Evolutionary conservation across 257 asterid species (phyloP).

Genomic region (Nicotiana attenuata): DNA sequence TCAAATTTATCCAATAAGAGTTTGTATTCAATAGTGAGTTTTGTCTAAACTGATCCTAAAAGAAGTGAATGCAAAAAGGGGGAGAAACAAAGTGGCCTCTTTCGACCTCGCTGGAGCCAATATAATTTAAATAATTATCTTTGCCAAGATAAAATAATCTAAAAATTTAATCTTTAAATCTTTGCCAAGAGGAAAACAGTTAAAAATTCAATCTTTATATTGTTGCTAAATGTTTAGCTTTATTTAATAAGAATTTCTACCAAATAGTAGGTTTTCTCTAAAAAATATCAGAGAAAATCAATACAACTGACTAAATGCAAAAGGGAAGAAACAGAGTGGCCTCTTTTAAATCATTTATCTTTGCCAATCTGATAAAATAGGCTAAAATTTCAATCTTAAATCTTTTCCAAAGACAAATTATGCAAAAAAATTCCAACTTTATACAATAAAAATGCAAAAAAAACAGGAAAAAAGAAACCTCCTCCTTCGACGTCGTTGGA

Average conservation of each 20-base stretch:
- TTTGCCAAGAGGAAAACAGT: too few relatives aligned
- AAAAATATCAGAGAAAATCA: background rate
- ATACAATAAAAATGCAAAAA: background rate
- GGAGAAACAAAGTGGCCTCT: background rate
- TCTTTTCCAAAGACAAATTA: background rate
- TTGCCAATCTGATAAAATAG: background rate
- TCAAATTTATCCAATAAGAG: background rate
- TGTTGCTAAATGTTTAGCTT: background rate
- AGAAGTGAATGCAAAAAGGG: background rate
- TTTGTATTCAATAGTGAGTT: background rate
- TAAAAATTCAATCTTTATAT: background rate
- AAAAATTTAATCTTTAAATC: background rate
- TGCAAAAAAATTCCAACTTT: background rate
- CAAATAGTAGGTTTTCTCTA: background rate
- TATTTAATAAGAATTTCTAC: background rate
- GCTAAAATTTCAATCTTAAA: background rate
- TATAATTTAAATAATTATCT: background rate
- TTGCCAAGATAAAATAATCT: background rate
- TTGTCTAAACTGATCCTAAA: background rate
- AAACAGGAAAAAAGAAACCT: background rate
- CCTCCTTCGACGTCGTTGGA: constrained; percentile 87
- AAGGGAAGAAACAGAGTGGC: background rate
- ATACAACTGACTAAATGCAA: background rate
- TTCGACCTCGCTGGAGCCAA: background rate
- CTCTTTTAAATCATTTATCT: background rate